Evolutionary conservation across 2,329 filamentous ascomycete genomes (phyloP).

Genomic region (Neonectria magnoliae): DNA sequence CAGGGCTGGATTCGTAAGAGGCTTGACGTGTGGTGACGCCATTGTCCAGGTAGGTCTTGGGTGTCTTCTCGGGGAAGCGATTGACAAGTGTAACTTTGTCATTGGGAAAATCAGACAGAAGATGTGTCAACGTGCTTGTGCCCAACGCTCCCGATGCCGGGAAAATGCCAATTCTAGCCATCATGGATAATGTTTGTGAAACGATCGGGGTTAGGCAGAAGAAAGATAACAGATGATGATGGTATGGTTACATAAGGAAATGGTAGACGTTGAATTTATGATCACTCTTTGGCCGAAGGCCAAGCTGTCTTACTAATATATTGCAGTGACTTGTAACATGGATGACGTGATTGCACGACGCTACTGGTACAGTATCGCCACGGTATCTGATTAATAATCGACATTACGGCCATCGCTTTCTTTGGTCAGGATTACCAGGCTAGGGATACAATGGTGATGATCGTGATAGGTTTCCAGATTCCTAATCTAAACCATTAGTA

Average conservation of each 20-base stretch:
- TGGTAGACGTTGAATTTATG: not conserved
- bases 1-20: not conserved
- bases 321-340: not conserved
- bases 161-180: slow-evolving; percentile 25
- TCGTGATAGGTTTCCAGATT: too few species aligned
- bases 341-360: not conserved
- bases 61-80: slow-evolving; percentile 21
- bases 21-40: not conserved
- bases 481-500: too few species aligned
- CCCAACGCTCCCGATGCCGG: slow-evolving; percentile 34
- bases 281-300: not conserved
- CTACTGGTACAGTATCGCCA: not conserved
- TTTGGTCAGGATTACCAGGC: too few species aligned
- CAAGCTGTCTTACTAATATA: too few species aligned
- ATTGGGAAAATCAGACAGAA: slow-evolving; percentile 14
- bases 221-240: not conserved
- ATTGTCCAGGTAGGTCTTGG: not conserved
- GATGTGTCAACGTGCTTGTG: slow-evolving; percentile 30
- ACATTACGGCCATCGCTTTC: not conserved
- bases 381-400: not conserved
- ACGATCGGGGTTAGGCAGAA: not conserved
- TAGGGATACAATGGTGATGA: too few species aligned
- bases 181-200: not conserved
- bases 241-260: not conserved
- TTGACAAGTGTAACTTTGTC: slow-evolving; percentile 29